Conservation (phyloP, 208 protist genomes). For the Leishmania major region DNA sequence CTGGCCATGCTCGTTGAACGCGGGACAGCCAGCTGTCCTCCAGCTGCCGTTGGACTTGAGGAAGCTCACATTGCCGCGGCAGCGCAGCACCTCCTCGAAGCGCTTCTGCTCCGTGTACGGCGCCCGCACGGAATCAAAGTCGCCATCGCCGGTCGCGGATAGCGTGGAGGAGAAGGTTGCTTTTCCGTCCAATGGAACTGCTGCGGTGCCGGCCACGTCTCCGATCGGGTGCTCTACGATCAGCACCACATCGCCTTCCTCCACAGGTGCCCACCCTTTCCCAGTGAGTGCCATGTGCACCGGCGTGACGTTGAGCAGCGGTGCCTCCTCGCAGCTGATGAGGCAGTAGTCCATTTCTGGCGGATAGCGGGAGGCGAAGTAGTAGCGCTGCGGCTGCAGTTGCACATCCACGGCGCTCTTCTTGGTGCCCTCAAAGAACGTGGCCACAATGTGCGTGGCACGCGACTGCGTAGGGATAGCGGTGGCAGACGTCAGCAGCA, state of each 20-base stretch:
- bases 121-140: not conserved
- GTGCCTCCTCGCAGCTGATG: constrained; percentile 74
- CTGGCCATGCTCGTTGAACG: constrained; percentile 85
- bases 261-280: constrained; percentile 76
- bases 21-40: constrained; percentile 79
- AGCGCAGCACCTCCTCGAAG: constrained; percentile 89
- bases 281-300: constrained; percentile 70
- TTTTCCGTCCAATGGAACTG: not conserved
- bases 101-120: constrained; percentile 67
- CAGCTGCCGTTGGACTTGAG: constrained; percentile 73
- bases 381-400: constrained; percentile 73
- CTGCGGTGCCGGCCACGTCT: constrained; percentile 9
- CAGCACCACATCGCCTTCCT: constrained; percentile 82
- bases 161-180: not conserved
- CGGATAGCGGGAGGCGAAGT: constrained; percentile 79
- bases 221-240: constrained; percentile 87
- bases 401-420: constrained; percentile 68
- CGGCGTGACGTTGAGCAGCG: constrained; percentile 76
- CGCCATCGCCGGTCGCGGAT: not conserved
- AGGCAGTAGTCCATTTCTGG: constrained; percentile 92
- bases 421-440: constrained; percentile 92
- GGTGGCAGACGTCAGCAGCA: constrained; percentile 75
- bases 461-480: constrained; percentile 19
- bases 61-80: constrained; percentile 70
- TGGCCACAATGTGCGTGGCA: constrained; percentile 55